Base-by-base conservation (phyloP, 2,329 filamentous ascomycete genomes). In the Sporothrix phasma region DNA sequence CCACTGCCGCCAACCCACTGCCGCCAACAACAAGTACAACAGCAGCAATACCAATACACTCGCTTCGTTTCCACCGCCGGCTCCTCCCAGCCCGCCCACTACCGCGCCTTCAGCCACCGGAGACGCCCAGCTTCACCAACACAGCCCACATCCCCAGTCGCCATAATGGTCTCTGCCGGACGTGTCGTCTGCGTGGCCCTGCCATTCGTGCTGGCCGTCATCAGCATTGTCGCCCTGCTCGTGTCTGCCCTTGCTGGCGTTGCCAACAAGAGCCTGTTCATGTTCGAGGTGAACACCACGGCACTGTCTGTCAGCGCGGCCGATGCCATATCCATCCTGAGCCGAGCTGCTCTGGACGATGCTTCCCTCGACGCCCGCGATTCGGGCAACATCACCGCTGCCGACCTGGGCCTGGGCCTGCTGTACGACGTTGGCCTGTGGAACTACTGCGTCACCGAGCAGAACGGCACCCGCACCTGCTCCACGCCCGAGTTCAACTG, bases 111-210 rank as follows among this genome's bases (percentile, higher is more conserved):
- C 24, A 15, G 45, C 47, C 19, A 53, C 61, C 34, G 47, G 37
- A 41, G 47, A 43, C 46, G 24, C 8, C 61, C 37, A 26, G 39
- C 34, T 7, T 47, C 43, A 13, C 61, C 37, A 53, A 43, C 17
- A 39, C 26, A 61, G 22, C 22, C 43, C 7, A 51, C 13, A 34
- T 19, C 26, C 46, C 26, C 1, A 59, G 4, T 22, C 19, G 5
- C 63, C 63, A 72, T 66, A 64, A 72, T 71, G 72, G 68, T 68
- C 64, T 74, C 73, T 68, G 81, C 84, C 72, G 92, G 90, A 70
- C 85, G 93, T 73, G 85, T 93, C 71, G 79, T 89, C 74, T 97
- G 92, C 78, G 94, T 97, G 77, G 84, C 89, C 76, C 80, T 92
- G 79, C 93, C 93, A 66, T 92, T 96, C 77, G 80, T 84, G 68